Evolutionary conservation across 1,284 basidiomycete species (phyloP).

Genomic region (Phlebopus sp.): DNA sequence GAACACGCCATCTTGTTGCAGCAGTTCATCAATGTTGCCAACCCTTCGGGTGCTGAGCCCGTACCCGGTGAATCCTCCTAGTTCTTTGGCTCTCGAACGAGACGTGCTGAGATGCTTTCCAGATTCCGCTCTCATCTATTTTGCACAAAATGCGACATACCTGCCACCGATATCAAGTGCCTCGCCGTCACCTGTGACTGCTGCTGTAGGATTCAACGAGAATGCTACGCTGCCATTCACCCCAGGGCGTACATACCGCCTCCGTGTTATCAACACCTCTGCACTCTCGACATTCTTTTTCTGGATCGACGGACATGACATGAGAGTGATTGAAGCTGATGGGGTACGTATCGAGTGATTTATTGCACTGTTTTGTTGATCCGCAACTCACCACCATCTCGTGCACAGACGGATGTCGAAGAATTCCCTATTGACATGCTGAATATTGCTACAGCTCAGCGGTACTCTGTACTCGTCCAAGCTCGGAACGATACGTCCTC

Average conservation of each 20-base stretch:
- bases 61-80: slow-evolving; percentile 58
- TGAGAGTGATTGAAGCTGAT: slow-evolving; percentile 88
- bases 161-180: slow-evolving; percentile 56
- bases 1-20: slow-evolving; percentile 65
- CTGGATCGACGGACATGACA: slow-evolving; percentile 90
- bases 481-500: slow-evolving; percentile 80
- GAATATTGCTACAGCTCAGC: slow-evolving; percentile 81
- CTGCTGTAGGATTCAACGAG: slow-evolving; percentile 77
- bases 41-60: slow-evolving; percentile 86
- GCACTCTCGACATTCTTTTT: slow-evolving; percentile 78
- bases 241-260: slow-evolving; percentile 77
- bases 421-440: slow-evolving; percentile 70
- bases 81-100: not conserved
- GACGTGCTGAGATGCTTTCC: not conserved
- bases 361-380: not conserved
- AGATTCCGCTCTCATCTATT: slow-evolving; percentile 86
- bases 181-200: slow-evolving; percentile 44
- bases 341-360: slow-evolving; percentile 51
- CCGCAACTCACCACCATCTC: not conserved
- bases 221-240: slow-evolving; percentile 84
- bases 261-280: slow-evolving; percentile 77
- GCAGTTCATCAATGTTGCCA: slow-evolving; percentile 71
- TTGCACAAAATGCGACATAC: slow-evolving; percentile 73
- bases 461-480: slow-evolving; percentile 90
- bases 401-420: slow-evolving; percentile 66